Evolutionary conservation across 495 filamentous ascomycete genomes (phyloP).

Genomic region (Lasiosphaeria miniovina): DNA sequence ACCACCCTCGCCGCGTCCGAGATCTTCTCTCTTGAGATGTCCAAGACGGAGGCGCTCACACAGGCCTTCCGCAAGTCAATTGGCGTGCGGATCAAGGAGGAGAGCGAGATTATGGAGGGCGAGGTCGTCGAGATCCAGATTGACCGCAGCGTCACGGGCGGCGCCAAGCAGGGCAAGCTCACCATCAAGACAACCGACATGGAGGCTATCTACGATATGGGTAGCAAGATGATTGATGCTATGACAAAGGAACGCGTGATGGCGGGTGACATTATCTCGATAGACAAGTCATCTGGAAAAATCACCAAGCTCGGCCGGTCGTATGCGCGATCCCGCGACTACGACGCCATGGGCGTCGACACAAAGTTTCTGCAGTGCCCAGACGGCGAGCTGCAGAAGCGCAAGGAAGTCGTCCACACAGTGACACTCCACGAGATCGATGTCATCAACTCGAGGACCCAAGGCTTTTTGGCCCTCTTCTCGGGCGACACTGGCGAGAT

Average conservation of each 20-base stretch:
- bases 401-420: constrained; percentile 94
- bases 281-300: constrained; percentile 96
- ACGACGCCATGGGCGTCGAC: constrained; percentile 98
- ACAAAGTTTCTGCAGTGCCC: constrained; percentile 98
- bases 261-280: constrained; percentile 95
- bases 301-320: constrained; percentile 95
- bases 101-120: constrained; percentile 98
- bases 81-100: constrained; percentile 93
- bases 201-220: constrained; percentile 99
- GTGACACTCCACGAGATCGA: constrained; percentile 98
- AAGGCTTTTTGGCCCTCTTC: constrained; percentile 94
- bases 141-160: constrained; percentile 91
- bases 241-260: constrained; percentile 99
- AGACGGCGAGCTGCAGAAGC: constrained; percentile 97
- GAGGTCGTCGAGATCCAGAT: constrained; percentile 99
- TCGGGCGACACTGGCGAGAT: constrained; percentile 99
- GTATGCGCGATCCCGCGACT: constrained; percentile 90
- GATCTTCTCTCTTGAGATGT: constrained; percentile 98
- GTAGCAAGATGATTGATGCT: constrained; percentile 97
- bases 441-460: constrained; percentile 96
- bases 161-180: constrained; percentile 96
- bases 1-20: constrained; percentile 93
- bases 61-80: constrained; percentile 98
- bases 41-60: constrained; percentile 94
- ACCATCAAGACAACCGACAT: constrained; percentile 99